These are phyloP conservation scores for Sclerotinia glacialis DNA, from an alignment of 2,329 filamentous ascomycete genomes.

Conservation along the genomic window DNA sequence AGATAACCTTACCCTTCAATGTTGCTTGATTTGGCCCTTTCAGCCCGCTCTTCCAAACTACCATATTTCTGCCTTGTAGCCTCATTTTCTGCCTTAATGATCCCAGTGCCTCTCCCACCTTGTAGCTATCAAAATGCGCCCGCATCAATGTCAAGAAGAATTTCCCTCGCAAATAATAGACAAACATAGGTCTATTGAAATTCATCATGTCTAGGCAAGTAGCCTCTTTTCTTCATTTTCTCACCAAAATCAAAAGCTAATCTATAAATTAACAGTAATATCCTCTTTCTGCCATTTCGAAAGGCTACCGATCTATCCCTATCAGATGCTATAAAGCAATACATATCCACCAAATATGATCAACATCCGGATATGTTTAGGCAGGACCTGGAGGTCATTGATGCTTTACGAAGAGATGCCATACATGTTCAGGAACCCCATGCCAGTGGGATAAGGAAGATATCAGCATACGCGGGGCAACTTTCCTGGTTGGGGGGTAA, in stretches of 20 bases:
- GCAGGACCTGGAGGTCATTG: slow-evolving; percentile 82
- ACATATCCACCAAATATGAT: slow-evolving; percentile 98
- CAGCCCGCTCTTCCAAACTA: too few relatives aligned
- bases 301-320: slow-evolving; percentile 77
- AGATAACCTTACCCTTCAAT: background rate
- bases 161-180: background rate
- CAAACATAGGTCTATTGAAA: background rate
- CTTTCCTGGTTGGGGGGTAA: slow-evolving; percentile 91
- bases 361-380: slow-evolving; percentile 97
- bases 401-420: slow-evolving; percentile 79
- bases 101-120: background rate
- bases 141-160: slow-evolving; percentile 3
- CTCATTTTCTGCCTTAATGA: slow-evolving; percentile 9
- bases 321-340: slow-evolving; percentile 80
- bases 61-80: slow-evolving; percentile 5
- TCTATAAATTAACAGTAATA: slow-evolving; percentile 33
- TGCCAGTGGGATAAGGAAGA: slow-evolving; percentile 76
- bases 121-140: slow-evolving; percentile 8
- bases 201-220: slow-evolving; percentile 21
- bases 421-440: slow-evolving; percentile 87
- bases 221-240: background rate
- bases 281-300: slow-evolving; percentile 65
- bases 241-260: background rate
- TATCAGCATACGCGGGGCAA: slow-evolving; percentile 90
- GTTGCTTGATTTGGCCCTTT: background rate